Evolutionary conservation across 2,329 filamentous ascomycete species (phyloP), one percentile per base, ranked within the genome.

Genomic region (Trichoderma pleuroti): DNA sequence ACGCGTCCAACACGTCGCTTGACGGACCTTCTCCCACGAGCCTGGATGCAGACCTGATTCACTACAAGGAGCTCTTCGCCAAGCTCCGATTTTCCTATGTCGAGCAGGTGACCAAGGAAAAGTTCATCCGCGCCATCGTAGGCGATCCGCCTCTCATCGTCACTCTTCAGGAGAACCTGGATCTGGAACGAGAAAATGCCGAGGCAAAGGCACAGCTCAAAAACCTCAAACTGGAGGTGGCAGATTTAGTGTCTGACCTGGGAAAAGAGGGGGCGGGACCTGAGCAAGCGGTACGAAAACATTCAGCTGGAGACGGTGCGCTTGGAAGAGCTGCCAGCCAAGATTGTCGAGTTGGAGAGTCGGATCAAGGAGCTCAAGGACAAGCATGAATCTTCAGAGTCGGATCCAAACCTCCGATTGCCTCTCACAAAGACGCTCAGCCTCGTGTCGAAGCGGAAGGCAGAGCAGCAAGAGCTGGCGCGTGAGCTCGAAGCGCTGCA

Each of bases 51-150:
- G 95, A 98, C 80, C 86, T 98, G 32, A 85, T 87, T 34, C 94
- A 98, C 81, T 98, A 98, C 84, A 93, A 93, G 82, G 94, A 98
- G 81, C 88, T 98, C 24, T 99, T 98, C 81, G 92, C 93, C 54
- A 98, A 99, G 83, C 87, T 98, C 49, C 93, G 95, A 75, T 98
- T 98, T 84, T 97, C 93, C 74, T 98, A 98, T 82, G 92, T 98
- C 76, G 96, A 99, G 82, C 96, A 98, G 84, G 94, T 98, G 73
- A 98, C 95, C 57, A 99, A 98, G 82, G 96, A 99, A 80, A 97
- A 97, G 78, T 98, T 98, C 81, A 91, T 99, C 68, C 93, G 94
- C 75, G 91, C 93, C 73, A 97, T 98, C 75, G 93, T 97, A 18
- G 93, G 93, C 73, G 93, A 97, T 73, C 93, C 94, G 62, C 96